phyloP scores from a whole-genome alignment of 1,284 basidiomycete species.

The Rhodotorula sp. region DNA sequence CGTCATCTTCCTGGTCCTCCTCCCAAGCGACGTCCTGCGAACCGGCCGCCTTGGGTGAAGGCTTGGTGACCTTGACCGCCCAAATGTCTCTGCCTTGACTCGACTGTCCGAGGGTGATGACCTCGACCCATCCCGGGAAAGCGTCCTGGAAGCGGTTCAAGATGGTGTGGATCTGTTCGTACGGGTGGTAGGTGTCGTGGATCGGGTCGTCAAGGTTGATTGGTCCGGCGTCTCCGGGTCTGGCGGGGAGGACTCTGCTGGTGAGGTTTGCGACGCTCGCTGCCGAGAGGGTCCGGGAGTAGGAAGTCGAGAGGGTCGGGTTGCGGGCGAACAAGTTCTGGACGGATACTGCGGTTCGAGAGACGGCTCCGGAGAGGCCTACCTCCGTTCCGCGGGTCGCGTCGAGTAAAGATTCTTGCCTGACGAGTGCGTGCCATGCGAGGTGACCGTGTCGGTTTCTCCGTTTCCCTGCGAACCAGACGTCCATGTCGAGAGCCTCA shows the following conservation, averaged over 20 bases:
- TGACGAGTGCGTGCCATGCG: background rate
- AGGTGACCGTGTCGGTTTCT: background rate
- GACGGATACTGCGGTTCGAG: background rate
- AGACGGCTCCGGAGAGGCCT: background rate
- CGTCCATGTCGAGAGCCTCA: background rate
- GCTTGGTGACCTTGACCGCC: constrained; percentile 29
- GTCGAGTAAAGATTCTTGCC: background rate
- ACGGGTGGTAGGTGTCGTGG: constrained; percentile 40
- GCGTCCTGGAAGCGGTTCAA: constrained; percentile 21
- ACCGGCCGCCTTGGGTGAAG: background rate
- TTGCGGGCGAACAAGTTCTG: background rate
- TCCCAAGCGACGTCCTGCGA: background rate
- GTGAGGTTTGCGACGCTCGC: constrained; percentile 13
- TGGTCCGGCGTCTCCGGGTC: background rate
- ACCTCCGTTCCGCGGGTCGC: background rate
- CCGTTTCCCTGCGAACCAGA: constrained; percentile 9
- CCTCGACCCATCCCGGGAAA: constrained; percentile 25
- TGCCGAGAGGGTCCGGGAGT: constrained; percentile 8
- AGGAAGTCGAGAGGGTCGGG: constrained; percentile 8
- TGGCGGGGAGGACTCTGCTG: background rate
- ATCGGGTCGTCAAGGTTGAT: constrained; percentile 16
- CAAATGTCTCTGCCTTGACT: constrained; percentile 33
- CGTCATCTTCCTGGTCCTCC: background rate
- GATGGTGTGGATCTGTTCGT: constrained; percentile 27
- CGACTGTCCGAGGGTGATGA: constrained; percentile 32